Conservation (phyloP, 352 stramenopile genomes). For the Phytophthora tentaculata region DNA sequence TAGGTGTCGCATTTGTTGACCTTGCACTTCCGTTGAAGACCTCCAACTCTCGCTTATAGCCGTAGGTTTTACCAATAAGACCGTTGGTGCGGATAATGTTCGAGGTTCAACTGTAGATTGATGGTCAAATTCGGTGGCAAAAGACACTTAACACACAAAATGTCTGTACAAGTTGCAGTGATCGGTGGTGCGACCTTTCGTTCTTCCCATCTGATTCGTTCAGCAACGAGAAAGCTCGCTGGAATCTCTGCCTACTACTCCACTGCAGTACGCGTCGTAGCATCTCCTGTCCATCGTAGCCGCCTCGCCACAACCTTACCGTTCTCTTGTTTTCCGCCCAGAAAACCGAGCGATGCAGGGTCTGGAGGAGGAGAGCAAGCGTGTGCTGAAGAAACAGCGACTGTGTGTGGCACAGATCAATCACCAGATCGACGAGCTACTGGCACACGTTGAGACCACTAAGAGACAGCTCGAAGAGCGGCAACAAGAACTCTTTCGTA, state of each 20-base stretch:
- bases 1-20: neutral
- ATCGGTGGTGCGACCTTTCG: constrained; percentile 19
- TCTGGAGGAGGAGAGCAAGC: constrained; percentile 62
- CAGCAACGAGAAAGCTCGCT: constrained; percentile 1
- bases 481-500: constrained; percentile 66
- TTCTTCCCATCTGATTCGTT: constrained; percentile 12
- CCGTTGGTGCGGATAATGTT: neutral
- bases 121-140: neutral
- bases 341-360: constrained; percentile 48
- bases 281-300: neutral
- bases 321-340: neutral
- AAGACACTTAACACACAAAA: neutral
- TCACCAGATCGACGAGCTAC: constrained; percentile 64
- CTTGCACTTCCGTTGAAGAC: neutral
- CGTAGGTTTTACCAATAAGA: neutral
- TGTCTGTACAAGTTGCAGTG: constrained; percentile 1
- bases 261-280: too few species aligned
- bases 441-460: constrained; percentile 63
- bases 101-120: constrained; percentile 2
- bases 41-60: neutral
- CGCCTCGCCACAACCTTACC: neutral
- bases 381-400: constrained; percentile 79
- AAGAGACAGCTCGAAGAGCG: constrained; percentile 65
- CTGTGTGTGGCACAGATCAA: constrained; percentile 67
- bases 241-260: too few species aligned